Base-by-base conservation (phyloP, 208 protist genomes). In the Leishmania amazonensis region DNA sequence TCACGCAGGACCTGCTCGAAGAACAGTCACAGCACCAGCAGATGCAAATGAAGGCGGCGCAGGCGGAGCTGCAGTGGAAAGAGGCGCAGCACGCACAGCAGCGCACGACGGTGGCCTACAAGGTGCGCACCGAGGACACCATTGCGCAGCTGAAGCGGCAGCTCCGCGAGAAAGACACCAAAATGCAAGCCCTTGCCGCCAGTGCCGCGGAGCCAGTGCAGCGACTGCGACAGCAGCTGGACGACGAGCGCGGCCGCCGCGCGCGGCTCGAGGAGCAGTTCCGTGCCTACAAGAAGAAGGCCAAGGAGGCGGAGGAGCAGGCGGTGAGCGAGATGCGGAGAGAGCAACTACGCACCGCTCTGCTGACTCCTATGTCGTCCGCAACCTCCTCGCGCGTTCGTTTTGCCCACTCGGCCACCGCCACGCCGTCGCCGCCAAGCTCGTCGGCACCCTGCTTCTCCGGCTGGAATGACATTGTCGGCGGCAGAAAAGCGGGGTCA, bases 221-320 rank as follows among this genome's bases (percentile, higher is more conserved):
- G 85, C 86, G 91, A 2, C 88, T 97, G 17, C 91, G 95, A 6
- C 81, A 77, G 76, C 95, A 97, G 81, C 91, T 97, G 19, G 95
- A 96, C 60, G 91, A 95, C n/a, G 95, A 97, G 88, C 89, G 93
- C 0, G 85, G 92, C 54, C 86, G 86, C 38, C 93, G 95, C 11
- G 95, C 93, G 0, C 77, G 78, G 8, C 81, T 96, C 21, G 93
- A 97, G 86, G 89, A 92, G 78, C 89, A 96, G 81, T 89, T 97
- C 51, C 81, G 60, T 38, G 81, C 75, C 24, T 92, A 93, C 81
- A 95, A 95, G 79, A 76, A 87, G 62, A 85, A 85, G 71, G 95
- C 95, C n/a, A 97, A 95, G 88, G 88, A 88, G 70, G 95, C 93
- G 42, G 90, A 97, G 86, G 93, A 97, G 85, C 81, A 85, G 51